phyloP scores from a whole-genome alignment of 192 early-diverging fungal species.

The Oehlia diaphana region DNA sequence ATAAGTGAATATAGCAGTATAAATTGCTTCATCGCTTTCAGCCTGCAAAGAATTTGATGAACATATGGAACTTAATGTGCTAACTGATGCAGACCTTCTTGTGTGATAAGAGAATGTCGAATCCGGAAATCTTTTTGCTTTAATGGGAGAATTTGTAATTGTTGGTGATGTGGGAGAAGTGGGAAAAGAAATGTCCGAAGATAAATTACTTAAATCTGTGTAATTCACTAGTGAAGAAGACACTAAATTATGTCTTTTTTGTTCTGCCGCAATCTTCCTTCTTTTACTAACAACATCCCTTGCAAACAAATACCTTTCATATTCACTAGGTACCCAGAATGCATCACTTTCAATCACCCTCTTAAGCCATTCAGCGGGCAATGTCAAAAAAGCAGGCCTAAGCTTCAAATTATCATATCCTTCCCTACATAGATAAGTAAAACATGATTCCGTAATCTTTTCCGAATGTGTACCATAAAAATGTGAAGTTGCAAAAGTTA shows the following conservation, averaged over 20 bases:
- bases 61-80: neutral
- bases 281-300: constrained; percentile 36
- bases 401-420: constrained; percentile 45
- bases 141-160: neutral
- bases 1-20: constrained; percentile 38
- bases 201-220: constrained; percentile 10
- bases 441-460: constrained; percentile 48
- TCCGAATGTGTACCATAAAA: constrained; percentile 45
- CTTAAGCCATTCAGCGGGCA: constrained; percentile 48
- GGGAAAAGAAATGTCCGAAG: neutral
- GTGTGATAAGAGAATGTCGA: constrained; percentile 24
- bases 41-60: constrained; percentile 1
- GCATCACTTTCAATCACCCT: constrained; percentile 50
- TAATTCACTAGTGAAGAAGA: neutral
- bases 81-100: constrained; percentile 12
- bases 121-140: neutral
- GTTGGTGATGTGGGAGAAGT: constrained; percentile 13
- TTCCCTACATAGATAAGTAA: constrained; percentile 55
- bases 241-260: constrained; percentile 6
- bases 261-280: constrained; percentile 3
- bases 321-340: constrained; percentile 62
- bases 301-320: constrained; percentile 52
- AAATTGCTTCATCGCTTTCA: constrained; percentile 30
- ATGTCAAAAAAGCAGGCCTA: constrained; percentile 33
- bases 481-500: constrained; percentile 45